phyloP scores from a whole-genome alignment of 2,329 filamentous ascomycete genomes.

The Geoglossum cookeanum region DNA sequence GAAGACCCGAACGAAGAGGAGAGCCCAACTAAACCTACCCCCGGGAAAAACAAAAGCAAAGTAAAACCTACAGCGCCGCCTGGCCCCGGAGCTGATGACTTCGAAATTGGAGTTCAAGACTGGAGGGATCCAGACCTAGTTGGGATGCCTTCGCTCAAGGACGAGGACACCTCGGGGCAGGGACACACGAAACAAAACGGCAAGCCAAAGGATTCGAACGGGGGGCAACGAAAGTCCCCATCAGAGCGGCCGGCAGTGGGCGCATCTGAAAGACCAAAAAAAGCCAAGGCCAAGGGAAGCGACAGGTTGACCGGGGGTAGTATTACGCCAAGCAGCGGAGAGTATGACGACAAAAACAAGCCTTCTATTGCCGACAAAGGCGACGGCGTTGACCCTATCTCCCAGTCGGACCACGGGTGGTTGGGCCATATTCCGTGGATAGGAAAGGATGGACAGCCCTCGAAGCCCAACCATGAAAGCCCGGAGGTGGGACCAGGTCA shows the following conservation, averaged over 20 bases:
- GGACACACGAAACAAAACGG: neutral
- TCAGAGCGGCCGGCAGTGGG: neutral
- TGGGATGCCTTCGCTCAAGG: constrained; percentile 16
- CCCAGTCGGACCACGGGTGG: constrained; percentile 9
- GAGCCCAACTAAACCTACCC: constrained; percentile 14
- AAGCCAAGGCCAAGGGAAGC: constrained; percentile 13
- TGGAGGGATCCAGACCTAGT: constrained; percentile 67
- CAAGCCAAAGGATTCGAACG: neutral
- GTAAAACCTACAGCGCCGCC: neutral
- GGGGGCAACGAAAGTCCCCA: neutral
- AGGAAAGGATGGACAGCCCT: constrained; percentile 4
- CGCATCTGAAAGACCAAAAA: constrained; percentile 14
- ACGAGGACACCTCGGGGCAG: constrained; percentile 13
- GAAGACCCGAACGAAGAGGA: constrained; percentile 44
- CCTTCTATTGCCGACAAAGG: neutral
- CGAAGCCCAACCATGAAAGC: neutral
- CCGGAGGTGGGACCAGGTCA: neutral
- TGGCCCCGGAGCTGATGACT: constrained; percentile 31
- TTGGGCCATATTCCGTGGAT: constrained; percentile 12
- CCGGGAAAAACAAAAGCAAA: neutral
- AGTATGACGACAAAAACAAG: constrained; percentile 33
- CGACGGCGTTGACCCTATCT: neutral
- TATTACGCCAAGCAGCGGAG: constrained; percentile 52
- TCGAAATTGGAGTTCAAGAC: constrained; percentile 70
- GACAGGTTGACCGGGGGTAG: constrained; percentile 40